Conservation (phyloP, 75 land plant genomes). For the Isoetes taiwanensis region DNA sequence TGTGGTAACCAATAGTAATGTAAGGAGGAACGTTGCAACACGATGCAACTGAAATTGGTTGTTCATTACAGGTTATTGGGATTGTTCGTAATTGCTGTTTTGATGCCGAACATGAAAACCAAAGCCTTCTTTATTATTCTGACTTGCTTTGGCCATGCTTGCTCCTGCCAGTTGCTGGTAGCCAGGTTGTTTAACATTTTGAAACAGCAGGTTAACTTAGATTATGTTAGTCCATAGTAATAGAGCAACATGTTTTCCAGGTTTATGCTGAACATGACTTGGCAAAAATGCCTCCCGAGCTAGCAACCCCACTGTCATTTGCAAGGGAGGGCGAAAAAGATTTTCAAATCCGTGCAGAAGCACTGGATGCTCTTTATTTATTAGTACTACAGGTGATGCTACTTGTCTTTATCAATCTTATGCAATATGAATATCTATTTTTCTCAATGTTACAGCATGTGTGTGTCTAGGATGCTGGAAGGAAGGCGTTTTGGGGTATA, state of each 20-base stretch:
- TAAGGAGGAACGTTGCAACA: too few species aligned
- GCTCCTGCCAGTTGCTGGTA: constrained; percentile 87
- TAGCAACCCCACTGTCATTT: constrained; percentile 65
- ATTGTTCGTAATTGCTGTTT: constrained; percentile 91
- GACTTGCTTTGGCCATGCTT: constrained; percentile 89
- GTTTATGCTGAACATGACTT: constrained; percentile 59
- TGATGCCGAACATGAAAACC: constrained; percentile 70
- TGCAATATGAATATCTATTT: background rate
- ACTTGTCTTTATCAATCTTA: too few species aligned
- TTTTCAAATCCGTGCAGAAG: constrained; percentile 70
- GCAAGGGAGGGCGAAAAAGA: constrained; percentile 72
- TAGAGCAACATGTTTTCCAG: constrained; percentile 16
- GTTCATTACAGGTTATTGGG: constrained; percentile 56
- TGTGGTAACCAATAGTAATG: too few species aligned
- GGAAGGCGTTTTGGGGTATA: constrained; percentile 75
- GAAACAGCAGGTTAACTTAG: too few species aligned
- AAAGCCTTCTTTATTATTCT: constrained; percentile 52
- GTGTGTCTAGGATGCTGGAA: constrained; percentile 63
- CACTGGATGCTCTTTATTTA: constrained; percentile 75
- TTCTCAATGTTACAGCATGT: background rate
- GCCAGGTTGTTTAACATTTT: constrained; percentile 29
- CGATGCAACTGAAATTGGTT: too few species aligned
- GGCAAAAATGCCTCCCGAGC: constrained; percentile 85
- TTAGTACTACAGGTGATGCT: constrained; percentile 52
- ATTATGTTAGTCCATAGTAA: background rate